Evolutionary conservation across 495 filamentous ascomycete genomes (phyloP).

Genomic region (Annulohypoxylon bovei): DNA sequence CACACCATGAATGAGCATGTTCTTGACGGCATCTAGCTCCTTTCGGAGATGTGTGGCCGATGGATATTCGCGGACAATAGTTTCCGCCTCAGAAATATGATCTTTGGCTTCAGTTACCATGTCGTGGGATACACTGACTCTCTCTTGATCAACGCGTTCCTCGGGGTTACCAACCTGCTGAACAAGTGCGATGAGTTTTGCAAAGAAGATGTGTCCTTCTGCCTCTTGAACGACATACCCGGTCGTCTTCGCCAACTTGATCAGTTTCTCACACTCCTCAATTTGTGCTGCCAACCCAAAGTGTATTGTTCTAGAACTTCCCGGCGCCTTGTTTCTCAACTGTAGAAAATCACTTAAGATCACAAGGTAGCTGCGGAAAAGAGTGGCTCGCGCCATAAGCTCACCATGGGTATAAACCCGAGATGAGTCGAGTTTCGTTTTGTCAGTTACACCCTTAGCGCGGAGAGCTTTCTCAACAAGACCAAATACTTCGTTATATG

Average conservation of each 20-base stretch:
- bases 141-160: not conserved
- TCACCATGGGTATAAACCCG: slow-evolving; percentile 52
- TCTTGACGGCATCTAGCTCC: not conserved
- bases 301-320: slow-evolving; percentile 9
- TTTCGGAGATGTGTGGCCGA: not conserved
- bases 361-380: slow-evolving; percentile 61
- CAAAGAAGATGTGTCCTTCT: slow-evolving; percentile 40
- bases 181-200: slow-evolving; percentile 11
- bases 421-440: not conserved
- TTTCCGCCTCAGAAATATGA: slow-evolving; percentile 8
- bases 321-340: slow-evolving; percentile 28
- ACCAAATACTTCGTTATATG: slow-evolving; percentile 58
- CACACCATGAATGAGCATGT: not conserved
- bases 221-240: slow-evolving; percentile 28
- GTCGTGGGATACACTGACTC: not conserved
- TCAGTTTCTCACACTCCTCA: slow-evolving; percentile 39
- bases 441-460: slow-evolving; percentile 35
- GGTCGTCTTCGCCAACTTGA: slow-evolving; percentile 19
- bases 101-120: not conserved
- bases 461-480: slow-evolving; percentile 56
- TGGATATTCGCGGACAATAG: not conserved
- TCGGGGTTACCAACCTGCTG: not conserved
- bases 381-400: slow-evolving; percentile 56
- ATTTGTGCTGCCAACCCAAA: slow-evolving; percentile 45
- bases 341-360: slow-evolving; percentile 61